Evolutionary conservation across 768 basidiomycete species (phyloP).

Genomic region (Phylloporus scabripes): DNA sequence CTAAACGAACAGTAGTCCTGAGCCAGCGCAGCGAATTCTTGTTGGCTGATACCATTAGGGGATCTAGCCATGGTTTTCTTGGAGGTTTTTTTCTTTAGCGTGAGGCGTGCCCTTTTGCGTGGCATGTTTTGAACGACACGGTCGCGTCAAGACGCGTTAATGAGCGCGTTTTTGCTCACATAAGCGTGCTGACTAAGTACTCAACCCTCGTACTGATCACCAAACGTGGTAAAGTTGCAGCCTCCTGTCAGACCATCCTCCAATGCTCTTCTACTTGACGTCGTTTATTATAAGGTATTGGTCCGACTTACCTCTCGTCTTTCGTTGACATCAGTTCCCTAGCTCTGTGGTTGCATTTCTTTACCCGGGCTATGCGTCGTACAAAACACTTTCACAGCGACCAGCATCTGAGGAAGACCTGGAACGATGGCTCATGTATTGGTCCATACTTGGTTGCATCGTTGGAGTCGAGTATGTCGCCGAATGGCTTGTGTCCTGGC

Average conservation of each 20-base stretch:
- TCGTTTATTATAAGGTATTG: constrained; percentile 38
- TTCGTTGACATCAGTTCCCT: not conserved
- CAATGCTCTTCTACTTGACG: constrained; percentile 40
- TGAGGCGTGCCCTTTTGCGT: constrained; percentile 17
- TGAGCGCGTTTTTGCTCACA: constrained; percentile 20
- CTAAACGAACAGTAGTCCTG: constrained; percentile 9
- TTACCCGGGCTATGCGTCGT: constrained; percentile 95
- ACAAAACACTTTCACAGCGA: constrained; percentile 86
- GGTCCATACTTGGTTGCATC: constrained; percentile 84
- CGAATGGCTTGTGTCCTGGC: constrained; percentile 89
- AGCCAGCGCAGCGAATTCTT: constrained; percentile 11
- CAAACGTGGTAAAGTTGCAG: constrained; percentile 13
- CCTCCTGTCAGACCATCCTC: not conserved
- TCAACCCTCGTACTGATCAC: not conserved
- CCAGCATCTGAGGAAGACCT: constrained; percentile 80
- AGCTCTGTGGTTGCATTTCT: constrained; percentile 77
- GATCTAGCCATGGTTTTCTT: not conserved
- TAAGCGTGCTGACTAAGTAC: constrained; percentile 18
- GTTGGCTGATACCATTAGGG: constrained; percentile 4
- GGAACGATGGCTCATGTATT: constrained; percentile 97
- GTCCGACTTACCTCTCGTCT: constrained; percentile 25
- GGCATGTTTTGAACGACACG: constrained; percentile 20
- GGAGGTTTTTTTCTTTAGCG: constrained; percentile 11
- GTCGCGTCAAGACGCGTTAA: constrained; percentile 28
- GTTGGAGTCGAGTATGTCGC: constrained; percentile 77